Evolutionary conservation across 495 filamentous ascomycete genomes (phyloP).

Genomic region (Recurvomyces mirabilis): DNA sequence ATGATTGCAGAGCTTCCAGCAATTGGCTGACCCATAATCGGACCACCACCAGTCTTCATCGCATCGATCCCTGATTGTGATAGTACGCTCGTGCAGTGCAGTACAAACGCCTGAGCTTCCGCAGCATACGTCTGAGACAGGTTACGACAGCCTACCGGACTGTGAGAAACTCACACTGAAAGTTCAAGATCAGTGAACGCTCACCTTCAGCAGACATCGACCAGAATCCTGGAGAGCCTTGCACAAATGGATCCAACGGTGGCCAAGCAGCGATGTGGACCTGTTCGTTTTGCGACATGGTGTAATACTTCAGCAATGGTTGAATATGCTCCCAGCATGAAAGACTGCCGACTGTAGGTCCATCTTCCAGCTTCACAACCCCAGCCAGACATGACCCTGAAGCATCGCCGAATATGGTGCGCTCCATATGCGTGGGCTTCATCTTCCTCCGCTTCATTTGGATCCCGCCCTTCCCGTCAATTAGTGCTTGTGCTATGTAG

Average conservation of each 20-base stretch:
- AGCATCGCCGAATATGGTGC: conserved; percentile 49
- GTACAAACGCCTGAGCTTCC: conserved; percentile 41
- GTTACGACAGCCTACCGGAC: conserved; percentile 28
- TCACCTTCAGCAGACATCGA: conserved; percentile 34
- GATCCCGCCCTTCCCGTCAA: conserved; percentile 37
- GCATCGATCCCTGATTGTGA: conserved; percentile 34
- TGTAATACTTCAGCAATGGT: conserved; percentile 50
- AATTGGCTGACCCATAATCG: conserved; percentile 31
- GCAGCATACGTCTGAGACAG: conserved; percentile 42
- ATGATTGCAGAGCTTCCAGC: conserved; percentile 42
- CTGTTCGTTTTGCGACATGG: conserved; percentile 37
- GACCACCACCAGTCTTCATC: conserved; percentile 30
- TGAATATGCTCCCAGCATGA: conserved; percentile 49
- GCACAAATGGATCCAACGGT: conserved; percentile 7
- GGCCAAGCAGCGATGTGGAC: conserved; percentile 55
- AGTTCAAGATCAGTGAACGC: no score
- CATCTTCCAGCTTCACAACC: conserved; percentile 37
- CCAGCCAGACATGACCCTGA: conserved; percentile 33
- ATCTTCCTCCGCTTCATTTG: conserved; percentile 41
- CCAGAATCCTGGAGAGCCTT: conserved; percentile 21
- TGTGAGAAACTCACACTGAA: no score
- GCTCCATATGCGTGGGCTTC: conserved; percentile 54
- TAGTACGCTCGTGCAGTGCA: conserved; percentile 38
- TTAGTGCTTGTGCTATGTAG: conserved; percentile 48
- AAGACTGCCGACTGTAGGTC: conserved; percentile 25